Evolutionary conservation across 1,284 basidiomycete species (phyloP), one percentile per base, ranked within the genome.

Genomic region (Rhodofomes roseus): DNA sequence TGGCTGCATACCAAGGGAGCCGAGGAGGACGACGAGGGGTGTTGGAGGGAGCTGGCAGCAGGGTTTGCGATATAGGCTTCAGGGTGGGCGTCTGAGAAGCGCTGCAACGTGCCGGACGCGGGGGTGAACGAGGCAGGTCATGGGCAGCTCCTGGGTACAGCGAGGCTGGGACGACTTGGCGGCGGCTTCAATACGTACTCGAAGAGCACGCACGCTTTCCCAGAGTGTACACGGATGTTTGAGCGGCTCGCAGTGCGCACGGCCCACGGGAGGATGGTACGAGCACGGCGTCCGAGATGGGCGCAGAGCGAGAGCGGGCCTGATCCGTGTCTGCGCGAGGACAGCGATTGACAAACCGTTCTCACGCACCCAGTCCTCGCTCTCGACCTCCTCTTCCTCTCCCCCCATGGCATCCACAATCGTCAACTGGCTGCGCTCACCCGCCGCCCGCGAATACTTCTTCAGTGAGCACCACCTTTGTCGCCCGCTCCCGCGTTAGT

Each of bases 401-500:
- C 60, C 61, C 57, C 60, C 65, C 71, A 93, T 93, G 91, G 82
- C 90, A 61, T 90, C 90, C 50, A 86, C 86, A 48, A 94, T 96
- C 78, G 79, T 88, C 72, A 82, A 83, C 70, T 96, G 93, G 93
- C 68, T 92, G 70, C 89, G 90, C 70, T 95, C 92, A 57, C 95
- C 95, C 59, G 92, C 92, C 52, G 92, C 90, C 22, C 82, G 92
- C 68, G 85, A 94, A 68, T 97, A 97, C 76, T 96, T 97, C 78
- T 92, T 96, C 79, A 96, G 94, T 95, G 63, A 66, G 92, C 84
- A 1, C 23, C 8, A 14, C 43, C 4, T 31, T 48, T 16, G 25
- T 22, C 46, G 29, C 20, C 51, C 36, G 1, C 23, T 50, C 23
- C 44, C 27, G 31, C 27, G 39, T 22, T 52, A 23, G 22, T 56